Base-by-base conservation (phyloP, 2,329 filamentous ascomycete species). In the Exserohilum turcica region DNA sequence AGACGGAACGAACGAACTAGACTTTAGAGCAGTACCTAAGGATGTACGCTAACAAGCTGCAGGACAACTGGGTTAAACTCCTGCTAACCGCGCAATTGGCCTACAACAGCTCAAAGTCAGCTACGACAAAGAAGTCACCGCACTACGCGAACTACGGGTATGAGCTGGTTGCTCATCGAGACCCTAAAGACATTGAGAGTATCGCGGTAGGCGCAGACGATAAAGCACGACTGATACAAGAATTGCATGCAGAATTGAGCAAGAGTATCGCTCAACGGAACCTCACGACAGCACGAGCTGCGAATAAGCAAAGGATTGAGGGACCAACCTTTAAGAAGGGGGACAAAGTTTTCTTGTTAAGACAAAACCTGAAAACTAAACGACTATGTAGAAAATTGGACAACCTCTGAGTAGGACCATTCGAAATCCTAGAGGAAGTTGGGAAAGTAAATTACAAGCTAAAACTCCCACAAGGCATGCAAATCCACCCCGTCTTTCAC, bases 321-420 rank as follows among this genome's bases (percentile, higher is more conserved):
- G 9, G 36, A 42, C 38, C 29, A 42, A 42, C n/a, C 21, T 42
- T 35, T 44, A 44, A 44, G 43, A 45, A 37, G 24, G 8, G 43
- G 15, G 19, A 45, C 15, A 45, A 28, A 37, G 43, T 45, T 36
- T 37, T 45, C 21, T 24, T 24, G 7, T 24, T 24, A 24, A 24
- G 21, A 24, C 21, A 24, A 24, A 29, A 29, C 38, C 27, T 40
- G 28, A 40, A 40, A 40, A 15, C 38, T 40, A 28, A 40, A 24
- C 10, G 28, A 16, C 38, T 16, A 40, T 3, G n/a, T 4, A 40
- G 19, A 29, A 40, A 40, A 29, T 24, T 40, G 7, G 21, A 24
- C 21, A 24, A 24, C 21, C 21, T 24, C 21, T 24, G 7, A 24
- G 21, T 24, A 24, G 21, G 21, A 24, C 21, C 7, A 24, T 24